These are phyloP conservation scores for Nicotiana attenuata DNA, from an alignment of 257 asterid genomes.

Conservation along the genomic window DNA sequence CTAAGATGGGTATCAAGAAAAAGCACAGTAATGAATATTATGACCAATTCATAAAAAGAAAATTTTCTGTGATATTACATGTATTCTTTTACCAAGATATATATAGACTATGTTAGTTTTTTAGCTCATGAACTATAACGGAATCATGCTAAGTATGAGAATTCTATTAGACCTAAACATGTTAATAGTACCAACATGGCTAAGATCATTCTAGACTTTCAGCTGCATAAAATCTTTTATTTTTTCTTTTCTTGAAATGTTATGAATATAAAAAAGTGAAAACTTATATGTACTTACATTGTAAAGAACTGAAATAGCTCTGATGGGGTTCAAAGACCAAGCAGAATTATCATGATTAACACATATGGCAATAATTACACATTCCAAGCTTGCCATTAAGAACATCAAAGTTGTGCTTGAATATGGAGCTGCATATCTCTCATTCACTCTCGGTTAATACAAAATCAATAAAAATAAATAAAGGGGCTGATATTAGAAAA, in stretches of 20 bases:
- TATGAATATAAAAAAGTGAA: not conserved
- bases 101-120: too few relatives aligned
- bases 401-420: constrained; percentile 75
- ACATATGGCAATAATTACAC: constrained; percentile 45
- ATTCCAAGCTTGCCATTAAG: constrained; percentile 65
- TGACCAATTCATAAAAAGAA: too few relatives aligned
- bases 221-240: not conserved
- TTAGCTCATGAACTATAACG: not conserved
- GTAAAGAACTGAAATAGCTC: constrained; percentile 58
- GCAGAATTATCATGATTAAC: constrained; percentile 47
- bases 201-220: not conserved
- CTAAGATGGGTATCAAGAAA: too few relatives aligned
- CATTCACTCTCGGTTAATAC: constrained; percentile 48
- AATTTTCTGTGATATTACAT: too few relatives aligned
- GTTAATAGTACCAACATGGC: not conserved
- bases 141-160: not conserved
- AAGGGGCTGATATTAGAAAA: not conserved
- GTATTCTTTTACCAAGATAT: not conserved
- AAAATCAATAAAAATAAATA: not conserved
- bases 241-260: not conserved
- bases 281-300: constrained; percentile 30
- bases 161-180: not conserved
- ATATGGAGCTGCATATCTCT: constrained; percentile 58
- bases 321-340: constrained; percentile 62
- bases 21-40: too few relatives aligned